A percentile compares a stretch with the other conserved stretches of the same genome.
Evolutionary conservation across 2,329 filamentous ascomycete genomes (phyloP).

Genomic region (Claviceps pusilla): DNA sequence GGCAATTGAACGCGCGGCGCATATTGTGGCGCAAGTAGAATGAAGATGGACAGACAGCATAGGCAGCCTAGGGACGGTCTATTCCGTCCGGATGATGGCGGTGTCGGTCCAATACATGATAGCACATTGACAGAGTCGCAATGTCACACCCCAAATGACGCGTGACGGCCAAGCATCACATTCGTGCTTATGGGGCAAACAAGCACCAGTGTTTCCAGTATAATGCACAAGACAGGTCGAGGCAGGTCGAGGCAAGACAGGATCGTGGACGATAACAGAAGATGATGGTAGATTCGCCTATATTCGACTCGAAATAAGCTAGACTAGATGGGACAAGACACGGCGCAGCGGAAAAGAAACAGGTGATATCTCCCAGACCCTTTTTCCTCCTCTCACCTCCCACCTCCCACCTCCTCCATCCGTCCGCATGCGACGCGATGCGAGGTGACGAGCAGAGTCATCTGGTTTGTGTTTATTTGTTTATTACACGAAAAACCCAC

Average conservation of each 20-base stretch:
- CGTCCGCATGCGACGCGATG: background rate
- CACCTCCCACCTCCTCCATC: background rate
- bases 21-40: conserved; percentile 1
- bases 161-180: background rate
- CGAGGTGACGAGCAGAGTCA: background rate
- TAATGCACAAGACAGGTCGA: background rate
- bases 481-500: background rate
- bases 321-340: background rate
- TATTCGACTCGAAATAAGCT: too few species aligned
- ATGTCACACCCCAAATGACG: background rate
- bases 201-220: background rate
- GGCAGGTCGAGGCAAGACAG: background rate
- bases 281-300: too few species aligned
- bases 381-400: background rate
- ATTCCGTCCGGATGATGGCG: background rate
- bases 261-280: background rate
- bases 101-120: background rate
- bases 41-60: background rate
- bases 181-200: background rate
- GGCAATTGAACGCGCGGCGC: background rate
- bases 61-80: background rate
- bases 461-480: background rate
- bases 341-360: background rate
- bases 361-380: too few species aligned
- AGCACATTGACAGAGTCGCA: background rate